Percentiles rank a stretch among this genome's conserved stretches.
phyloP scores from a whole-genome alignment of 441 rosid genomes.

The Mallotus japonicus region DNA sequence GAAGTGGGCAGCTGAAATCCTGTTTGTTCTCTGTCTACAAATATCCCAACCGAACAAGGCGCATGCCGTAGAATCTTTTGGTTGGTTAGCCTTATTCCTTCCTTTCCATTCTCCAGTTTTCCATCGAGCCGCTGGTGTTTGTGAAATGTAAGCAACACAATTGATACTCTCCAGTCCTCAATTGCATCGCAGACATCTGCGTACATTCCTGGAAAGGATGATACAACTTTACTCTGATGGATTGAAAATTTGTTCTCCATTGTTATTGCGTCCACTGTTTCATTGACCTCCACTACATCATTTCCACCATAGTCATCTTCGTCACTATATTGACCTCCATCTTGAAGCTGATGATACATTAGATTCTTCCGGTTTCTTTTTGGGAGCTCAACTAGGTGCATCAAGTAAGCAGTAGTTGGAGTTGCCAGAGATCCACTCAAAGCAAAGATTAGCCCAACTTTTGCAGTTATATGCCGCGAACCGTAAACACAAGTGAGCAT shows the following conservation, averaged over 20 bases:
- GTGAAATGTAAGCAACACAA: constrained; percentile 74
- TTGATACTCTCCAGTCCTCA: constrained; percentile 67
- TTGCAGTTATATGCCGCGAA: constrained; percentile 65
- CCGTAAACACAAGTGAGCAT: constrained; percentile 62
- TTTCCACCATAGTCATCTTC: constrained; percentile 78
- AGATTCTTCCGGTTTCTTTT: constrained; percentile 47
- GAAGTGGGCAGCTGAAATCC: constrained; percentile 63
- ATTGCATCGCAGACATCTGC: constrained; percentile 66
- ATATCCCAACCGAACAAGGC: constrained; percentile 72
- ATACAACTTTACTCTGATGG: constrained; percentile 59
- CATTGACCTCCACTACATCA: constrained; percentile 71
- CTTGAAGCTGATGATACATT: constrained; percentile 67
- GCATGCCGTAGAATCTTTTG: constrained; percentile 72
- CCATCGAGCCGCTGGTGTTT: constrained; percentile 86
- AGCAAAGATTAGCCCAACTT: constrained; percentile 49
- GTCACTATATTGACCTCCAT: constrained; percentile 50
- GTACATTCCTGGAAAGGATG: constrained; percentile 46
- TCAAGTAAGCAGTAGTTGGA: constrained; percentile 50
- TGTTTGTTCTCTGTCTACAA: constrained; percentile 59
- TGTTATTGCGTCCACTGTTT: constrained; percentile 54
- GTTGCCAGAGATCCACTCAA: constrained; percentile 41
- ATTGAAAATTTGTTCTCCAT: constrained; percentile 45
- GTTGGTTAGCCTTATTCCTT: constrained; percentile 60
- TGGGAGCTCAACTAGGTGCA: constrained; percentile 75
- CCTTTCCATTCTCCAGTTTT: constrained; percentile 56